Base-by-base conservation (phyloP, 805 yeast genomes). In the Saturnispora sanitii region DNA sequence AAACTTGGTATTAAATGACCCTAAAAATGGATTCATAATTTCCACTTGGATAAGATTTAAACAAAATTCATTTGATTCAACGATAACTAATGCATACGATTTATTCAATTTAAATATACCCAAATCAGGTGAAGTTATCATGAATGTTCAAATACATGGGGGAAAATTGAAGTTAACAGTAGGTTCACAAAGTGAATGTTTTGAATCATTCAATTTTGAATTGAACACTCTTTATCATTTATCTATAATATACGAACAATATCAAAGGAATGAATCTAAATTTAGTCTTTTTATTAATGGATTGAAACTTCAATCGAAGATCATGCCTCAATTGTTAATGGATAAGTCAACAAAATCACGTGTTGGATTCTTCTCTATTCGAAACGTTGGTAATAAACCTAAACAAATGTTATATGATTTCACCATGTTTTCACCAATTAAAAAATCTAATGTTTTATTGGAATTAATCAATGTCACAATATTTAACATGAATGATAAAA, bases 401-500 rank as follows among this genome's bases (percentile, higher is more conserved):
- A 25, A 15, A 9, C n/a, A 11, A 15, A 6, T 25, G 13, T 26
- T 18, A 11, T 21, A 33, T 6, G n/a, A 33, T 15, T 2, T 39
- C 15, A 16, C 13, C 6, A 12, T 39, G 11, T 11, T 13, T 17
- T 37, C 37, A 11, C 37, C 42, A 12, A 13, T 4, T 4, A 6
- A 25, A 15, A 27, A 26, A 6, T 27, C 33, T 2, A 28, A 26
- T 12, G 16, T 33, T 12, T 27, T 39, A 20, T 19, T 33, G n/a
- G 42, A 39, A 16, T 12, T 39, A 13, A 33, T 21, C 4, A 57
- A n/a, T 49, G 53, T 13, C 58, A 54, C 43, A 43, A 42, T 13
- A 48, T 61, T 32, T 60, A 61, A 33, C 29, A 45, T 1, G 48
- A 57, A 39, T 53, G 61, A 39, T 18, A 3, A 4, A 37, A 62